These are phyloP conservation scores for Acacia acuminata DNA, from an alignment of 306 rosid genomes.

Conservation along the genomic window DNA sequence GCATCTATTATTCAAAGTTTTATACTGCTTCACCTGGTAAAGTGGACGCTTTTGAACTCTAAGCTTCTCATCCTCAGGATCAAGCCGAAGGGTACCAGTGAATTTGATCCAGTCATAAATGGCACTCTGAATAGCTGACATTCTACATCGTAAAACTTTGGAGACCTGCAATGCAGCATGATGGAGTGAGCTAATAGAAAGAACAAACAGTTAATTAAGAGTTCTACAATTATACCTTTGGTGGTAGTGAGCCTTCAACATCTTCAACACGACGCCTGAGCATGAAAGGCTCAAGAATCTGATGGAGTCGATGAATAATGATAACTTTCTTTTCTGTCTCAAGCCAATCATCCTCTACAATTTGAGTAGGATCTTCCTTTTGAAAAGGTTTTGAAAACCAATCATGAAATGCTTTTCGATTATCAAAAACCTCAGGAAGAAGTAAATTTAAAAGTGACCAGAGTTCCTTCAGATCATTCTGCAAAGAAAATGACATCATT, in stretches of 20 bases:
- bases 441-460: constrained; percentile 98
- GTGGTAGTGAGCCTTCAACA: constrained; percentile 97
- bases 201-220: constrained; percentile 16
- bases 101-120: constrained; percentile 94
- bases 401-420: constrained; percentile 94
- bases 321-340: constrained; percentile 98
- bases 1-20: constrained; percentile 88
- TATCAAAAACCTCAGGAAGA: constrained; percentile 98
- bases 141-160: constrained; percentile 78
- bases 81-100: constrained; percentile 95
- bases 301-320: constrained; percentile 96
- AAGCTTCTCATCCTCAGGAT: constrained; percentile 82
- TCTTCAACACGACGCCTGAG: constrained; percentile 99
- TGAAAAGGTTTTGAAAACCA: constrained; percentile 99
- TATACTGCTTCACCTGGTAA: constrained; percentile 79
- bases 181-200: constrained; percentile 27
- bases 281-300: constrained; percentile 99
- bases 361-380: constrained; percentile 76
- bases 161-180: constrained; percentile 74
- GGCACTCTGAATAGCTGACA: constrained; percentile 96
- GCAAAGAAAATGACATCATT: constrained; percentile 40
- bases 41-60: constrained; percentile 71
- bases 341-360: constrained; percentile 96
- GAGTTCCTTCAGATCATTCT: constrained; percentile 98
- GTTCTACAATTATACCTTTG: constrained; percentile 64